Base-by-base conservation (phyloP, 192 early-diverging fungal species). In the Entrophospora sp. region DNA sequence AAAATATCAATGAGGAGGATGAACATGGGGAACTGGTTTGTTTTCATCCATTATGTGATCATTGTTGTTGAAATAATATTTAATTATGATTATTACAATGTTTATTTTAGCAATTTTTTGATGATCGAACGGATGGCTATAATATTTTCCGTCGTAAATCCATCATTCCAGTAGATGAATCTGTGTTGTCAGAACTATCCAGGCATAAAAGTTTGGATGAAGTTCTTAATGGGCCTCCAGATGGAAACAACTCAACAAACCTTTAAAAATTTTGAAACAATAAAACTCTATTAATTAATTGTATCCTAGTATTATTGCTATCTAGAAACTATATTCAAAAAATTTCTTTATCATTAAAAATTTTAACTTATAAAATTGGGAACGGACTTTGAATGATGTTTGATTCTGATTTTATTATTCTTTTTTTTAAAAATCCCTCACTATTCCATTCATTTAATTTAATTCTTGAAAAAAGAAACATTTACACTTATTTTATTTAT, bases 131-230 rank as follows among this genome's bases (percentile, higher is more conserved):
- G 4, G 70, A 72, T 24, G 74, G 74, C 31, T 74, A 65, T 40
- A 79, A 74, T 59, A 72, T 78, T 46, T 84, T 85, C 67, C 75
- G 82, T 40, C 66, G 82, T 58, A 85, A 85, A 71, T 82, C 81
- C 3, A 83, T 82, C 61, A 81, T 85, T 61, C 83, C 83, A n/a
- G 79, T 85, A 62, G 83, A 84, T 51, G 83, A 84, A 68, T 77
- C 75, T 49, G 82, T 85, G 13, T 69, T 79, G 49, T 73, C 77
- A 44, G 82, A 85, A 56, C 55, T 84, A 7, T 72, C 77, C 22
- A 75, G 79, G 46, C 79, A 82, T 63, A 74, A 75, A 56, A 82
- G 80, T 70, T 70, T 84, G 68, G 82, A 84, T 30, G 80, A 84
- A 22, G 76, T 80, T 14, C 53, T 82, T 24, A 64, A 64, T 22